Evolutionary conservation across 345 rosid species (phyloP).

Genomic region (Abelmoschus esculentus): DNA sequence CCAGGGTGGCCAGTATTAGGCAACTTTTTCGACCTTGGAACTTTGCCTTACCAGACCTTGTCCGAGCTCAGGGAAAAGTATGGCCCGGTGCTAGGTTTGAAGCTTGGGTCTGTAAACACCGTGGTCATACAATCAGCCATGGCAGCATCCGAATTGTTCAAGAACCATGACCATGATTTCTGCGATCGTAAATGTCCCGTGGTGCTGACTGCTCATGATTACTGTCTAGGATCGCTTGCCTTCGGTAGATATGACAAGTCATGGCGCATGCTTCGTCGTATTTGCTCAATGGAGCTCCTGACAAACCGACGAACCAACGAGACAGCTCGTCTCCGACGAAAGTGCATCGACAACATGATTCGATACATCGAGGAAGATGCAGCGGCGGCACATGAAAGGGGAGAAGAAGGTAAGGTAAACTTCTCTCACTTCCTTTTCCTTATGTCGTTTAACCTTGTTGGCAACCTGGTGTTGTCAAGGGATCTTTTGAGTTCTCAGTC

Average conservation of each 20-base stretch:
- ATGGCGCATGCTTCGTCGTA: neutral
- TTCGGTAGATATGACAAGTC: neutral
- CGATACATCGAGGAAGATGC: neutral
- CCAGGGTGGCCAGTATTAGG: conserved; percentile 8
- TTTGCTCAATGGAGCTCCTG: neutral
- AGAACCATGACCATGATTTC: conserved; percentile 7
- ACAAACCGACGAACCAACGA: neutral
- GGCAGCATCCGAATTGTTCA: conserved; percentile 2
- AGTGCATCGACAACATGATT: neutral
- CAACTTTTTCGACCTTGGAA: conserved; percentile 5
- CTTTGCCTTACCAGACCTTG: neutral
- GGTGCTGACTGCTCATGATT: neutral
- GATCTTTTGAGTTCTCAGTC: neutral
- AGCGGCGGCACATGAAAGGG: neutral
- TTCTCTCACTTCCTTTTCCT: conserved; percentile 1
- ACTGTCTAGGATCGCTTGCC: neutral
- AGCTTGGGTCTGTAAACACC: conserved; percentile 7
- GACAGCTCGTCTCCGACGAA: neutral
- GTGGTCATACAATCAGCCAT: conserved; percentile 3
- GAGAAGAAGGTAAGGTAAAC: neutral
- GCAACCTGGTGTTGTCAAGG: neutral
- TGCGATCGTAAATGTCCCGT: neutral
- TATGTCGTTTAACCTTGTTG: neutral
- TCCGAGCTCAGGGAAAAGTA: neutral
- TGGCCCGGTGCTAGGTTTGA: neutral